Conservation (phyloP, 148 eudicot genomes). For the Chenopodium suecicum region DNA sequence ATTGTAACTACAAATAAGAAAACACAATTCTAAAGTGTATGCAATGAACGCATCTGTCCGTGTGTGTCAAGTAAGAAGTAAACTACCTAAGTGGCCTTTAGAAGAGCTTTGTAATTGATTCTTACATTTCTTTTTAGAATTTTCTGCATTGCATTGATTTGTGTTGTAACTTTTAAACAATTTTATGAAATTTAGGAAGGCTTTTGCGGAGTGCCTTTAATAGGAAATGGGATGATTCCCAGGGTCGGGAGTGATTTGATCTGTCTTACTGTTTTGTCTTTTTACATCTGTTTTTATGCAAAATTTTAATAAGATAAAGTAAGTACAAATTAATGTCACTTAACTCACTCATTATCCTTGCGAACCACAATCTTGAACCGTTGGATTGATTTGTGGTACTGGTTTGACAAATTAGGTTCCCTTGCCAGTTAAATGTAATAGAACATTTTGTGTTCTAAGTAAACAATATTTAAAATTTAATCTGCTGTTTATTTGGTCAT, state of each 20-base stretch:
- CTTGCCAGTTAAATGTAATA: background rate
- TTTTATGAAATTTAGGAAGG: background rate
- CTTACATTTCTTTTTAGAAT: background rate
- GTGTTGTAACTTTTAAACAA: background rate
- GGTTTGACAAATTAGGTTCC: background rate
- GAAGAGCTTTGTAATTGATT: background rate
- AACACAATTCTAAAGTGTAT: background rate
- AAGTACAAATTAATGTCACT: background rate
- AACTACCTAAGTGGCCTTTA: background rate
- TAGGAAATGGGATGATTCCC: background rate
- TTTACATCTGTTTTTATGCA: background rate
- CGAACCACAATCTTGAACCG: background rate
- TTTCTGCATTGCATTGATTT: background rate
- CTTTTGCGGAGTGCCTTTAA: background rate
- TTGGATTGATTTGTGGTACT: background rate
- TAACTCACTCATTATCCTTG: background rate
- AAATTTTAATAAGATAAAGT: background rate
- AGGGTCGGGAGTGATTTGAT: background rate
- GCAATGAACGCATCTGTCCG: background rate
- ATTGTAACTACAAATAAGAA: too few species aligned
- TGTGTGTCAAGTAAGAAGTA: background rate
- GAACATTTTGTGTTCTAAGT: background rate
- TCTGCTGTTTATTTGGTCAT: background rate
- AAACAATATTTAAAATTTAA: too few species aligned
- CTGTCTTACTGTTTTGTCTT: background rate